Evolutionary conservation across 768 basidiomycete species (phyloP).

Genomic region (Mycena leptocephala): DNA sequence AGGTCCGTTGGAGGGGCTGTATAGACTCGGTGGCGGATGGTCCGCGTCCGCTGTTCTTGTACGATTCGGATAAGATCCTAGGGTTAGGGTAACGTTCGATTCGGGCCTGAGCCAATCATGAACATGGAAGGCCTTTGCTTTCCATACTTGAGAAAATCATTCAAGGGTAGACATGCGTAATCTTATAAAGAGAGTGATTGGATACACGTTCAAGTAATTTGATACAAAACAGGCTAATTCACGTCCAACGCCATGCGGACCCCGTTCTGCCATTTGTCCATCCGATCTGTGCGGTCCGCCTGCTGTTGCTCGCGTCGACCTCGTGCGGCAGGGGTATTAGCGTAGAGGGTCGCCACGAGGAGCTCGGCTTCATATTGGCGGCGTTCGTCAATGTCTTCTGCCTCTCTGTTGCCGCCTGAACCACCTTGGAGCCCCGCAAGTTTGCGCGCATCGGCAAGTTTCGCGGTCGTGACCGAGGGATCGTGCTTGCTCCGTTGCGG

Average conservation of each 20-base stretch:
- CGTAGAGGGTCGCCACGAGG: background rate
- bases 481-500: background rate
- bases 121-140: too few species aligned
- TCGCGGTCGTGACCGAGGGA: background rate
- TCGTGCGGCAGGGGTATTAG: slow-evolving; percentile 9
- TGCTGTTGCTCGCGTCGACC: background rate
- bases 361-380: background rate
- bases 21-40: too few species aligned
- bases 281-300: background rate
- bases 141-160: too few species aligned
- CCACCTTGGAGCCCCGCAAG: background rate
- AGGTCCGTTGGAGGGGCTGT: too few species aligned
- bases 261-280: background rate
- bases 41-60: too few species aligned
- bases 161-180: too few species aligned
- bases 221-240: background rate
- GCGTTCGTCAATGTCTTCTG: background rate
- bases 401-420: too few species aligned
- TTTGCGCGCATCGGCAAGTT: background rate
- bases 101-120: too few species aligned
- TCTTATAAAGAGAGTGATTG: too few species aligned
- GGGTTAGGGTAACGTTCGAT: too few species aligned
- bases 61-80: too few species aligned
- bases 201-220: background rate
- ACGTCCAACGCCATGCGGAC: background rate